Evolutionary conservation across 768 basidiomycete species (phyloP), one percentile per base, ranked within the genome.

Genomic region (Leccinum arenicola): DNA sequence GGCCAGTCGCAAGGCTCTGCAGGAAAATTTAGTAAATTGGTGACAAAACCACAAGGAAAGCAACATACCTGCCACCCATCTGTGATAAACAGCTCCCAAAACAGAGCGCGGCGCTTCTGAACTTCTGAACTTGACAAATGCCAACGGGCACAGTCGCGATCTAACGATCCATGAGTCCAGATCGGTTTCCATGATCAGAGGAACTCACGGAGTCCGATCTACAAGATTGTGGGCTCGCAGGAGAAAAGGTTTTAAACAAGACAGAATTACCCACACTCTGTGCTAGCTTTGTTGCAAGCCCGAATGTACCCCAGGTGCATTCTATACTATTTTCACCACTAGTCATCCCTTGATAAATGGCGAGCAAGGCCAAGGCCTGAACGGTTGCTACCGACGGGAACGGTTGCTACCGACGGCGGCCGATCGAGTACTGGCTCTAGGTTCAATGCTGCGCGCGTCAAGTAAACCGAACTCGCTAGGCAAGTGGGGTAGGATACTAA

Each of bases 51-150:
- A 40, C 38, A 29, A 21, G 15, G 49, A 58, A n/a, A 14, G 31
- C 1, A 23, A 64, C 78, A 15, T 59, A 86, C 88, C 80, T 87
- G 86, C 86, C 87, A 89, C 60, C 84, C 84, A 68, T 89, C 87
- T 0, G 87, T 86, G 62, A 88, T 85, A 64, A 87, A 88, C 29
- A 89, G 60, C 60, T 89, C 87, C 88, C 88, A 89, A 64, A 89
- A 89, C 23, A 89, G 68, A 1, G 84, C 81, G 31, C 87, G 80
- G 4, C 88, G 81, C 68, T 88, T 88, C 73, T 89, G 86, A 5
- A 88, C 84, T 65, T 87, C 87, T 1, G 79, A 76, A 3, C 80
- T 78, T 6, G 81, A 62, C 19, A 89, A 70, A 38, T 83, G 81
- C 86, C 87, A 89, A 31, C 88, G 78, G 6, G 87, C 87, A 67